Percentiles rank a stretch among this genome's conserved stretches.
Conservation (phyloP, 441 rosid genomes). For the Macaranga tanarius region DNA sequence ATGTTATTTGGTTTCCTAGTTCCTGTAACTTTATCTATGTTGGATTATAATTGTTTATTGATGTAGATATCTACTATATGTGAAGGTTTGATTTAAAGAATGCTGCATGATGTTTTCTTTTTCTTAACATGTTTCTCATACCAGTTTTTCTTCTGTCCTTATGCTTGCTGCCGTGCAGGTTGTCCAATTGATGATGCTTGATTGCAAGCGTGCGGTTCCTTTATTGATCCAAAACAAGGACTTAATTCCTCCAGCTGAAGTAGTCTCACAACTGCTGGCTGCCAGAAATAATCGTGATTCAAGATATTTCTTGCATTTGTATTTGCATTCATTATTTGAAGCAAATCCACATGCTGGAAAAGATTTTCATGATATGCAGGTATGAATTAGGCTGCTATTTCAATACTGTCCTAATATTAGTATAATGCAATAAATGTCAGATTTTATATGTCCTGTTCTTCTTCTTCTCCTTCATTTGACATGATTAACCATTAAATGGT, state of each 20-base stretch:
- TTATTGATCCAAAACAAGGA: conserved; percentile 83
- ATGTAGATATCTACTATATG: neutral
- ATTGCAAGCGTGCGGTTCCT: conserved; percentile 76
- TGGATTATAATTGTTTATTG: neutral
- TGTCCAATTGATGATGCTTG: conserved; percentile 87
- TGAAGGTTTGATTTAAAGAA: neutral
- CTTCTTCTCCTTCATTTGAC: neutral
- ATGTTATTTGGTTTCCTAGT: conserved; percentile 11
- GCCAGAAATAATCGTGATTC: conserved; percentile 68
- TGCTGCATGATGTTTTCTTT: conserved; percentile 7
- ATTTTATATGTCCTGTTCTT: neutral
- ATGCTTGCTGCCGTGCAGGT: conserved; percentile 53
- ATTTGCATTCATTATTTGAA: conserved; percentile 85
- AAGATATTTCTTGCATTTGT: conserved; percentile 78
- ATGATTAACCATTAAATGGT: too few species aligned
- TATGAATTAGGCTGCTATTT: conserved; percentile 23
- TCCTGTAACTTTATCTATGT: conserved; percentile 5
- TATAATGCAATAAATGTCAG: too few species aligned
- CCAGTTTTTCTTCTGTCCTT: neutral
- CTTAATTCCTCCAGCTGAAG: conserved; percentile 81
- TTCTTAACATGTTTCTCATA: conserved; percentile 17
- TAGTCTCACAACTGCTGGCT: conserved; percentile 64
- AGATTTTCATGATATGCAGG: conserved; percentile 99
- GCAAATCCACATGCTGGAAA: conserved; percentile 77
- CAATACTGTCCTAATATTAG: neutral